Evolutionary conservation across 768 basidiomycete genomes (phyloP).

Genomic region (Boletellus ananiceps): DNA sequence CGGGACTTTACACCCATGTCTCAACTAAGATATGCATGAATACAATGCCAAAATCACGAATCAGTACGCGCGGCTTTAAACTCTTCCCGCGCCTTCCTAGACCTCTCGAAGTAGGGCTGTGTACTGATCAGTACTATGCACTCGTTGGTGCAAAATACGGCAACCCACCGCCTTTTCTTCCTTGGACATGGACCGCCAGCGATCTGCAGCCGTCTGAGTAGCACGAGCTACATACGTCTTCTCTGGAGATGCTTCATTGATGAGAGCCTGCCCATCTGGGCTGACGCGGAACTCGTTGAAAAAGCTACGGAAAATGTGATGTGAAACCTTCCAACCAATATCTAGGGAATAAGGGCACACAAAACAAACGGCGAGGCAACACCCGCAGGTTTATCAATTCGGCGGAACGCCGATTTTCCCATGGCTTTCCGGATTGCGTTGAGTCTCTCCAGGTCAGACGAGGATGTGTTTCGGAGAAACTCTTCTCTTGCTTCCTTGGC

Average conservation of each 20-base stretch:
- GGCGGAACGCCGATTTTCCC: slow-evolving; percentile 21
- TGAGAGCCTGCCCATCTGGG: slow-evolving; percentile 14
- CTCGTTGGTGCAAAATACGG: neutral
- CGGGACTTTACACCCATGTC: slow-evolving; percentile 1
- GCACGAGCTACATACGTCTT: slow-evolving; percentile 1
- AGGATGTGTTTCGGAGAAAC: slow-evolving; percentile 25
- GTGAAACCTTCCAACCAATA: neutral
- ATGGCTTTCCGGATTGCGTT: slow-evolving; percentile 30
- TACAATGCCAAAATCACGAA: slow-evolving; percentile 8
- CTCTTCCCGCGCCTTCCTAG: slow-evolving; percentile 13
- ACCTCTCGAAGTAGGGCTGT: slow-evolving; percentile 22
- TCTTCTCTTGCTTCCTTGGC: slow-evolving; percentile 21
- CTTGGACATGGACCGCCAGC: slow-evolving; percentile 30
- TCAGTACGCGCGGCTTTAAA: neutral
- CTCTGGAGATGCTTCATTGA: slow-evolving; percentile 3
- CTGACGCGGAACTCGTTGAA: slow-evolving; percentile 13
- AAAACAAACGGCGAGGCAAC: slow-evolving; percentile 19
- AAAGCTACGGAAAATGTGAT: slow-evolving; percentile 15
- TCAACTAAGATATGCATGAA: too few species aligned
- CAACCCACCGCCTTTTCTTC: slow-evolving; percentile 31
- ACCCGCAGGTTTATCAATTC: neutral
- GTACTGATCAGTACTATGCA: neutral
- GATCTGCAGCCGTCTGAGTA: slow-evolving; percentile 15
- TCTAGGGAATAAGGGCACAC: slow-evolving; percentile 13
- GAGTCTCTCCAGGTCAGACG: slow-evolving; percentile 23